Conservation (phyloP, 257 asterid genomes). For the Ehretia macrophylla region DNA sequence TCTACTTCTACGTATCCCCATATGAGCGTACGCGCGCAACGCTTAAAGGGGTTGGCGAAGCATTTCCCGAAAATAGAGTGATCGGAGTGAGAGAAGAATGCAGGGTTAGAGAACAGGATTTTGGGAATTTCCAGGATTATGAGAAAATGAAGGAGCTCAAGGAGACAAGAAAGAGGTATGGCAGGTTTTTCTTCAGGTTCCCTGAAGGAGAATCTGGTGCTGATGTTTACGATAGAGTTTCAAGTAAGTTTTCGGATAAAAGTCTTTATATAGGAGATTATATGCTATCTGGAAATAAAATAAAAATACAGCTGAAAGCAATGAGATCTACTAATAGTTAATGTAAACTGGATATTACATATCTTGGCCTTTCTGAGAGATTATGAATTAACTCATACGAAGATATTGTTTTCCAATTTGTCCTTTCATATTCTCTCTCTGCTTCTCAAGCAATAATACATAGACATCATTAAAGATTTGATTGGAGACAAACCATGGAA, state of each 20-base stretch:
- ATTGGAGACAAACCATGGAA: too few relatives aligned
- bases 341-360: too few relatives aligned
- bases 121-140: slow-evolving; percentile 61
- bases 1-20: slow-evolving; percentile 39
- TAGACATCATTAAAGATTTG: too few relatives aligned
- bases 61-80: slow-evolving; percentile 33
- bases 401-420: too few relatives aligned
- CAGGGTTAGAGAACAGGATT: slow-evolving; percentile 61
- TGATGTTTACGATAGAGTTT: slow-evolving; percentile 61
- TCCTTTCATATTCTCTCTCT: too few relatives aligned
- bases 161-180: slow-evolving; percentile 35
- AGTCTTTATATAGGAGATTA: not conserved
- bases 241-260: slow-evolving; percentile 33
- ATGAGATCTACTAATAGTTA: too few relatives aligned
- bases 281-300: too few relatives aligned
- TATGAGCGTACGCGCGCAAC: slow-evolving; percentile 34
- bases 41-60: slow-evolving; percentile 27
- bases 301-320: too few relatives aligned
- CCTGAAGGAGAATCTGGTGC: slow-evolving; percentile 74
- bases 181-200: slow-evolving; percentile 62
- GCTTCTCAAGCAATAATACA: too few relatives aligned
- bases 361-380: too few relatives aligned
- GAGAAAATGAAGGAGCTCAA: slow-evolving; percentile 46
- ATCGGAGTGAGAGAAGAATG: slow-evolving; percentile 56
- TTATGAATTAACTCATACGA: too few relatives aligned